Evolutionary conservation across 352 stramenopile genomes (phyloP).

Genomic region (Lagenidium sp.): DNA sequence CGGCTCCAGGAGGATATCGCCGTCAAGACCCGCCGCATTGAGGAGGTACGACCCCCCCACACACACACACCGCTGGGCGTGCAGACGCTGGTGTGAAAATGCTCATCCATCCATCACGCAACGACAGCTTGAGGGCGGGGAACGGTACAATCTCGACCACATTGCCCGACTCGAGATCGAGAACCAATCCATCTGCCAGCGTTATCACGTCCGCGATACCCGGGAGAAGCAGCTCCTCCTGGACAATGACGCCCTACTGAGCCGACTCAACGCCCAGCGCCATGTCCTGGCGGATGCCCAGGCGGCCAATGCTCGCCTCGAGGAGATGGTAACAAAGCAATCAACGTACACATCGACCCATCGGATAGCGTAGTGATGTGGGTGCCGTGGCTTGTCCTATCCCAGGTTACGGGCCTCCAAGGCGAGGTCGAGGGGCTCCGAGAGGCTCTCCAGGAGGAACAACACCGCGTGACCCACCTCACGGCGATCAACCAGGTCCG

Average conservation of each 20-base stretch:
- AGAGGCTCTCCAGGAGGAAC: slow-evolving; percentile 21
- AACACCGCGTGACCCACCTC: slow-evolving; percentile 22
- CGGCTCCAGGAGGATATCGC: slow-evolving; percentile 13
- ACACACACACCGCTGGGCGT: too few species aligned
- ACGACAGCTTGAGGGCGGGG: slow-evolving; percentile 14
- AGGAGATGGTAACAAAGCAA: too few species aligned
- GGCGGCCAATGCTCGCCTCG: too few species aligned
- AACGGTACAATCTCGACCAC: slow-evolving; percentile 27
- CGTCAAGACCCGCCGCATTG: slow-evolving; percentile 13
- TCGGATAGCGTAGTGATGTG: too few species aligned
- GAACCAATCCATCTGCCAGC: slow-evolving; percentile 25
- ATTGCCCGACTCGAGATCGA: slow-evolving; percentile 30
- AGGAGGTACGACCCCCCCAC: slow-evolving; percentile 22
- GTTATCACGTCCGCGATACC: slow-evolving; percentile 14
- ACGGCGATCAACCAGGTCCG: slow-evolving; percentile 18
- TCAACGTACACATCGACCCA: too few species aligned
- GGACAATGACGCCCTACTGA: slow-evolving; percentile 11
- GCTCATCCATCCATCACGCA: too few species aligned
- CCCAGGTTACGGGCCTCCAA: slow-evolving; percentile 16
- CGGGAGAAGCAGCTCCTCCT: slow-evolving; percentile 13
- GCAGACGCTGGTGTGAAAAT: too few species aligned
- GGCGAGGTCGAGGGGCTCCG: slow-evolving; percentile 26
- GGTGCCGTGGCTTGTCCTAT: too few species aligned
- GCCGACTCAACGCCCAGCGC: slow-evolving; percentile 9
- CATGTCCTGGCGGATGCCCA: slow-evolving; percentile 4